A percentile compares a stretch with the other conserved stretches of the same genome.
phyloP scores from a whole-genome alignment of 2,329 filamentous ascomycete genomes.

The Ophiostoma ips region DNA sequence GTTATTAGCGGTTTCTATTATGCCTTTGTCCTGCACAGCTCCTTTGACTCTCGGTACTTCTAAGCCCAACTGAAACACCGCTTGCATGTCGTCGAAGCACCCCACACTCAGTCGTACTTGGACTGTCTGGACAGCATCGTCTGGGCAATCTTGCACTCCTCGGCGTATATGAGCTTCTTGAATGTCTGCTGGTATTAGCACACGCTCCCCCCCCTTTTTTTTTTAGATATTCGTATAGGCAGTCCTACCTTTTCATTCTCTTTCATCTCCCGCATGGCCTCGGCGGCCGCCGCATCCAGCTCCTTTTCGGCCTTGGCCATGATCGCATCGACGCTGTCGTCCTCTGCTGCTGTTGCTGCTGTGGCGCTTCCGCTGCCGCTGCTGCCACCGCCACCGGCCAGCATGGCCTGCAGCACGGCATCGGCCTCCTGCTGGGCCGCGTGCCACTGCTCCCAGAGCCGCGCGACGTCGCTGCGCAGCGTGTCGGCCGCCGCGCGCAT shows the following conservation, averaged over 20 bases:
- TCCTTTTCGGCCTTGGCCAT: constrained; percentile 8
- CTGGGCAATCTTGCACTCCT: constrained; percentile 15
- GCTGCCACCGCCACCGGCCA: no score
- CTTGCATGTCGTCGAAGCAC: no score
- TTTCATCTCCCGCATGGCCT: constrained; percentile 10
- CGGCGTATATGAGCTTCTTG: constrained; percentile 11
- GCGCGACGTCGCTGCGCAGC: constrained; percentile 11
- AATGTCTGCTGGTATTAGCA: constrained; percentile 3
- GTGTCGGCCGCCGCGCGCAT: constrained; percentile 4
- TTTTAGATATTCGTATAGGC: no score
- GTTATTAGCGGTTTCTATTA: no score
- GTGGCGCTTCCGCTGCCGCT: neutral
- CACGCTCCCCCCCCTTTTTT: constrained; percentile 1
- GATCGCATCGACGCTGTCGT: constrained; percentile 1
- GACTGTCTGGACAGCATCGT: constrained; percentile 12
- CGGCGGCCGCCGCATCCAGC: constrained; percentile 5
- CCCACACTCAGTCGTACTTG: constrained; percentile 12
- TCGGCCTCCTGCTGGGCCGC: constrained; percentile 28
- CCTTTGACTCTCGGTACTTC: neutral
- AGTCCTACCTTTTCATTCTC: constrained; percentile 14
- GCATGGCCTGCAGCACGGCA: constrained; percentile 14
- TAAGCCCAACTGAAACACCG: no score
- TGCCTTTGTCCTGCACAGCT: no score
- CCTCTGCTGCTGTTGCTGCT: neutral
- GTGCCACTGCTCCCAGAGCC: constrained; percentile 20